phyloP scores from a whole-genome alignment of 192 early-diverging fungal genomes.

The Coemansia nantahalensis region DNA sequence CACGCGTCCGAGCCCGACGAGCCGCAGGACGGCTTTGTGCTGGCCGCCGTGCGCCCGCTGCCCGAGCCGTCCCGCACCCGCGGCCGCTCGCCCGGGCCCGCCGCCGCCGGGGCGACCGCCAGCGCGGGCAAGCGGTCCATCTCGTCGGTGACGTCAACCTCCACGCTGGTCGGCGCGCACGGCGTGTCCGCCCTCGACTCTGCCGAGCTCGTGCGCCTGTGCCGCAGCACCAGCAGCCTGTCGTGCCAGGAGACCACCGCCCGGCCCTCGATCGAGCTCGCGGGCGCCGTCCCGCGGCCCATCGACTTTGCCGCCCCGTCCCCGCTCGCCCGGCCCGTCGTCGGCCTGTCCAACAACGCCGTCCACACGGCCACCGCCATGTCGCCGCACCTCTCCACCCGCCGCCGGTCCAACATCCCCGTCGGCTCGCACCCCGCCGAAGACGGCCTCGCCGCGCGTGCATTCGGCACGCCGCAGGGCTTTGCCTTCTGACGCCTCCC shows the following conservation, averaged over 20 bases:
- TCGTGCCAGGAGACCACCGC: conserved; percentile 40
- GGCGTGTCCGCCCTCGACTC: conserved; percentile 9
- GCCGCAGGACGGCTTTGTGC: conserved; percentile 48
- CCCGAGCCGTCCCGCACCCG: conserved; percentile 38
- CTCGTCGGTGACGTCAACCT: conserved; percentile 34
- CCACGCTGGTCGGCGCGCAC: conserved; percentile 28
- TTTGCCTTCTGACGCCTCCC: conserved; percentile 4
- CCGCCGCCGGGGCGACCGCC: background rate
- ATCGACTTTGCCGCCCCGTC: background rate
- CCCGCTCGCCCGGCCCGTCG: conserved; percentile 20
- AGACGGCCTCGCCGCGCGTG: conserved; percentile 6
- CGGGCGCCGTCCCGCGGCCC: background rate
- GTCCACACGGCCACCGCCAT: conserved; percentile 38
- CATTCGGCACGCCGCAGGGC: conserved; percentile 18
- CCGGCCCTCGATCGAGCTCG: conserved; percentile 31
- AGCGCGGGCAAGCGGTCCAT: conserved; percentile 36
- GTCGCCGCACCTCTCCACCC: conserved; percentile 23
- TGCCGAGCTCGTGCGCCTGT: conserved; percentile 29
- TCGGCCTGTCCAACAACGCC: conserved; percentile 27
- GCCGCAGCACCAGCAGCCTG: conserved; percentile 44
- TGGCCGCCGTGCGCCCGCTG: conserved; percentile 40
- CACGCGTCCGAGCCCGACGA: conserved; percentile 13
- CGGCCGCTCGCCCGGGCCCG: conserved; percentile 4
- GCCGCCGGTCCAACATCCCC: conserved; percentile 37
- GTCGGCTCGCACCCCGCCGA: conserved; percentile 29